These are phyloP conservation scores for Peniophora sp. DNA, from an alignment of 1,284 basidiomycete species.

Conservation along the genomic window DNA sequence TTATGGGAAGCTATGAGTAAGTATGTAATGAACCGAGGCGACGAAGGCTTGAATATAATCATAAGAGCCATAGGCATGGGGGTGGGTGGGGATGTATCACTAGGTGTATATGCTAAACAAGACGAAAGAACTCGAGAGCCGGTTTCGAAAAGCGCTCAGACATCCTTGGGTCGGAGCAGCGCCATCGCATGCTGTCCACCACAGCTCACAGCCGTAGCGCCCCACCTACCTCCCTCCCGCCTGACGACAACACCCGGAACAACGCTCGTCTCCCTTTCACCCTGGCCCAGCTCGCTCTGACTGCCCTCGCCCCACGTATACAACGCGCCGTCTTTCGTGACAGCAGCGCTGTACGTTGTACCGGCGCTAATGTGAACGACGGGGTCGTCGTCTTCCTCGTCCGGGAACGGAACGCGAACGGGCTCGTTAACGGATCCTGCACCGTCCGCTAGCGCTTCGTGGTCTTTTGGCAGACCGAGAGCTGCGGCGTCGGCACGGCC, in stretches of 20 bases:
- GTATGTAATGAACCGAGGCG: too few relatives aligned
- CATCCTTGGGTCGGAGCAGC: slow-evolving; percentile 53
- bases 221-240: slow-evolving; percentile 59
- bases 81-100: too few relatives aligned
- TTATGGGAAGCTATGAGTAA: too few relatives aligned
- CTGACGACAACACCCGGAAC: slow-evolving; percentile 61
- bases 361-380: slow-evolving; percentile 74
- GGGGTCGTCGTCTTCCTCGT: slow-evolving; percentile 48
- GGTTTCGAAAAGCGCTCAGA: too few relatives aligned
- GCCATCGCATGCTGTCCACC: slow-evolving; percentile 70
- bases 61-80: too few relatives aligned
- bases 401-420: slow-evolving; percentile 62
- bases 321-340: slow-evolving; percentile 70
- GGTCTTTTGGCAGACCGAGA: slow-evolving; percentile 64
- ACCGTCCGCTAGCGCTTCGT: slow-evolving; percentile 44
- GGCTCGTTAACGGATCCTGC: slow-evolving; percentile 53
- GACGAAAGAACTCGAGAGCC: too few relatives aligned
- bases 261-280: slow-evolving; percentile 46
- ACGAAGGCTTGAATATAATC: too few relatives aligned
- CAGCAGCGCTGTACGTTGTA: slow-evolving; percentile 76
- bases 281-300: slow-evolving; percentile 62
- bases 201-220: slow-evolving; percentile 52
- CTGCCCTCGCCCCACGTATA: slow-evolving; percentile 86
- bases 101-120: too few relatives aligned
- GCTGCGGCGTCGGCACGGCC: slow-evolving; percentile 77